Evolutionary conservation across 2,329 filamentous ascomycete species (phyloP).

Genomic region (Delphinella strobiligena): DNA sequence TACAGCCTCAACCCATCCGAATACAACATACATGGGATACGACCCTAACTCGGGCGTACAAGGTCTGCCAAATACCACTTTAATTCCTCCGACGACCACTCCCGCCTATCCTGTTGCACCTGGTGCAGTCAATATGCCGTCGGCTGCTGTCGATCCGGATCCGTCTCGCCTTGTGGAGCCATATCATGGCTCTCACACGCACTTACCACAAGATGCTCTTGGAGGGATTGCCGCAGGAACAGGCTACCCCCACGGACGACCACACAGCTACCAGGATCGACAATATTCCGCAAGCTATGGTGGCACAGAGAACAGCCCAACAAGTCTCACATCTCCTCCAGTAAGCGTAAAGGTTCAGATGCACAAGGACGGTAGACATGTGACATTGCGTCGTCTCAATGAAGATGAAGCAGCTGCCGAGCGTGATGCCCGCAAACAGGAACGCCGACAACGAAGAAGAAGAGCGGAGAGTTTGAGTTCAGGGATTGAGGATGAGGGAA

Average conservation of each 20-base stretch:
- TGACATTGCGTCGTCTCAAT: constrained; percentile 49
- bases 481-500: constrained; percentile 26
- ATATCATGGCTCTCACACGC: constrained; percentile 5
- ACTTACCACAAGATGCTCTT: constrained; percentile 7
- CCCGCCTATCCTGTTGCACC: constrained; percentile 12
- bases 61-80: neutral
- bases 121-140: constrained; percentile 23
- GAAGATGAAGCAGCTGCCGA: constrained; percentile 51
- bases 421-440: constrained; percentile 41
- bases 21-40: neutral
- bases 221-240: constrained; percentile 7
- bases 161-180: constrained; percentile 7
- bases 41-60: neutral
- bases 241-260: constrained; percentile 17
- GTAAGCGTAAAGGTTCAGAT: constrained; percentile 54
- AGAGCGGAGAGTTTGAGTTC: constrained; percentile 23
- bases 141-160: constrained; percentile 10
- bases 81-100: neutral
- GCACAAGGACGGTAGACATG: constrained; percentile 51
- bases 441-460: constrained; percentile 23
- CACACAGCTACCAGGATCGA: constrained; percentile 1
- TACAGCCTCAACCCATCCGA: constrained; percentile 2
- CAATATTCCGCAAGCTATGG: constrained; percentile 20
- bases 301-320: neutral
- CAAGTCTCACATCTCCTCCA: constrained; percentile 37